These are phyloP conservation scores for Selaginella moellendorffii DNA, from an alignment of 75 land plant species.

Conservation along the genomic window DNA sequence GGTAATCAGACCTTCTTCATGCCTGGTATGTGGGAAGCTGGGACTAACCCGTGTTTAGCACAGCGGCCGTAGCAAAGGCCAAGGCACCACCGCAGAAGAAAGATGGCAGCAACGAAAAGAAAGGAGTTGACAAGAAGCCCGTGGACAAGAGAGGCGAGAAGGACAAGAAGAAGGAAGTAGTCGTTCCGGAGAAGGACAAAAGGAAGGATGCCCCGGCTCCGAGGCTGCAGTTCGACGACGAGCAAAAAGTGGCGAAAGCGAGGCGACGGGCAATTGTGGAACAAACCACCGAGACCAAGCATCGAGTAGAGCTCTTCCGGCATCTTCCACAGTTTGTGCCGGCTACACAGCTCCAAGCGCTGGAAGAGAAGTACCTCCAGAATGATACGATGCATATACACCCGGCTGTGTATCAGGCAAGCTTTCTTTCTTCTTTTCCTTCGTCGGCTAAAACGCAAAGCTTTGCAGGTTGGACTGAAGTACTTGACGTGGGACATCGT, in stretches of 20 bases:
- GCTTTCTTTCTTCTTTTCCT: too few species aligned
- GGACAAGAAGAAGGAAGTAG: conserved; percentile 11
- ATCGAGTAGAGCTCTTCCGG: conserved; percentile 86
- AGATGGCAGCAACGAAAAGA: too few species aligned
- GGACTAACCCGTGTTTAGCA: too few species aligned
- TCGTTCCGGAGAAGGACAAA: conserved; percentile 57
- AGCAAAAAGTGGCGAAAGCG: conserved; percentile 74
- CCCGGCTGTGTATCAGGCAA: conserved; percentile 81
- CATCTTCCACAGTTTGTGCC: conserved; percentile 89
- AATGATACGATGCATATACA: conserved; percentile 67
- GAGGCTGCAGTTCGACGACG: conserved; percentile 95
- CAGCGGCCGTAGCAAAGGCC: too few species aligned
- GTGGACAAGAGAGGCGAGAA: conserved; percentile 9
- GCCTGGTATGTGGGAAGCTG: too few species aligned
- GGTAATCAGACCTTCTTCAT: too few species aligned
- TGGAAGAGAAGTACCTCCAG: conserved; percentile 81
- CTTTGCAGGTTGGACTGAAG: conserved; percentile 82
- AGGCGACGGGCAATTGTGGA: conserved; percentile 65
- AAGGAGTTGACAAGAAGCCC: conserved; percentile 20
- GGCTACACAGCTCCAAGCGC: conserved; percentile 68
- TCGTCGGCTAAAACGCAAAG: too few species aligned
- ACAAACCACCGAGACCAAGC: conserved; percentile 76
- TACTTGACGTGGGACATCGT: conserved; percentile 61
- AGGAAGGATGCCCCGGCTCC: conserved; percentile 92
- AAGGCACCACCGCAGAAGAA: background rate